These are phyloP conservation scores for Leccinum boreale DNA, from an alignment of 768 basidiomycete species.

Conservation along the genomic window DNA sequence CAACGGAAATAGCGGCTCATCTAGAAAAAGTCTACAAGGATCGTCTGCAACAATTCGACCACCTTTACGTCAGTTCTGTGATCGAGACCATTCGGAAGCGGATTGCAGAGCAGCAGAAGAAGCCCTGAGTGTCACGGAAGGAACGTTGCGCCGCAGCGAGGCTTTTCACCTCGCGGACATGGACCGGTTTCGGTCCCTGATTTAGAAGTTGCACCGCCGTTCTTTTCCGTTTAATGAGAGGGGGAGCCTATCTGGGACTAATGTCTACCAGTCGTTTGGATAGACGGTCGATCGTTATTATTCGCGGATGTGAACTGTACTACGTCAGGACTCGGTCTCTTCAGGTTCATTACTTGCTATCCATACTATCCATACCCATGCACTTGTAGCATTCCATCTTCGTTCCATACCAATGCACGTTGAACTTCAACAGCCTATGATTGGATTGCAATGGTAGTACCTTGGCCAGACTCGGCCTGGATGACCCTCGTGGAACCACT, in stretches of 20 bases:
- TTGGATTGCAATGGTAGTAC: slow-evolving; percentile 9
- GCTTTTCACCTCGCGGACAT: slow-evolving; percentile 5
- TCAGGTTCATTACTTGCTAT: slow-evolving; percentile 1
- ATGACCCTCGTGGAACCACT: slow-evolving; percentile 1
- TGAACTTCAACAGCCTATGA: not conserved
- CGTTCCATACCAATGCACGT: not conserved
- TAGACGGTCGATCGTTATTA: slow-evolving; percentile 4
- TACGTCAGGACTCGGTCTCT: slow-evolving; percentile 4
- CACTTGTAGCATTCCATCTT: not conserved
- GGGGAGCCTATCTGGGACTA: not conserved
- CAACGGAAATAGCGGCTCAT: slow-evolving; percentile 24
- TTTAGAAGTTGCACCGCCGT: slow-evolving; percentile 15
- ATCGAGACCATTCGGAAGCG: slow-evolving; percentile 31
- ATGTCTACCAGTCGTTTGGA: slow-evolving; percentile 2
- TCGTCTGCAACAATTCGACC: slow-evolving; percentile 32
- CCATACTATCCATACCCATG: not conserved
- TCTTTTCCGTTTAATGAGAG: slow-evolving; percentile 1
- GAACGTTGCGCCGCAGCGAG: slow-evolving; percentile 7
- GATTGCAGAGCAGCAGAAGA: slow-evolving; percentile 32
- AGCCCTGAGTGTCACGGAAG: slow-evolving; percentile 16
- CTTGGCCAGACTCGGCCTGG: not conserved
- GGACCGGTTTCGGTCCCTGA: slow-evolving; percentile 4
- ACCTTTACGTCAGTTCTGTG: slow-evolving; percentile 32
- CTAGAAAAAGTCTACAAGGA: slow-evolving; percentile 28
- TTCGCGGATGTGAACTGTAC: slow-evolving; percentile 6